Percentiles rank a stretch among this genome's conserved stretches.
phyloP scores from a whole-genome alignment of 2,329 filamentous ascomycete genomes.

The Sporothrix brunneoviolacea region DNA sequence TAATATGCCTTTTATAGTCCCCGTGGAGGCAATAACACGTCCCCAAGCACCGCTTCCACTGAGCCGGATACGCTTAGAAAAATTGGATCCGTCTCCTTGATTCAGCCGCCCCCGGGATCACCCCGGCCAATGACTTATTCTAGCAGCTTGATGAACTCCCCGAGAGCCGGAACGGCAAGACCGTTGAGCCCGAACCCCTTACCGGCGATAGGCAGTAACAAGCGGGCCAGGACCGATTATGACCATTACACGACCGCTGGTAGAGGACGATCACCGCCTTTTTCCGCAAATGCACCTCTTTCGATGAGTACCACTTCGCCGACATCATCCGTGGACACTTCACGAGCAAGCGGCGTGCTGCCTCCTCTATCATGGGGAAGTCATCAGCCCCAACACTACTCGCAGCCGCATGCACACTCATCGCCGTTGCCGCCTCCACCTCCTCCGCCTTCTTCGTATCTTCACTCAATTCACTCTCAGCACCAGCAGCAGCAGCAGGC shows the following conservation, averaged over 20 bases:
- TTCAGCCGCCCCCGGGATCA: constrained; percentile 28
- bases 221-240: constrained; percentile 43
- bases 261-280: constrained; percentile 24
- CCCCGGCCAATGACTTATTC: too few relatives aligned
- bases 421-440: background rate
- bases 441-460: background rate
- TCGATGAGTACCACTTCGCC: constrained; percentile 22
- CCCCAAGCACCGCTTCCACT: constrained; percentile 45
- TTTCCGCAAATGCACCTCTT: too few relatives aligned
- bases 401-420: background rate
- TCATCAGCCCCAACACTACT: too few relatives aligned
- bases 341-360: constrained; percentile 9
- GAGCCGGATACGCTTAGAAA: constrained; percentile 42
- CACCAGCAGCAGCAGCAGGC: constrained; percentile 3
- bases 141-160: too few relatives aligned
- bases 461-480: background rate
- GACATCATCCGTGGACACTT: constrained; percentile 9
- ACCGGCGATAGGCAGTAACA: constrained; percentile 30
- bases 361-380: constrained; percentile 15
- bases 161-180: constrained; percentile 22
- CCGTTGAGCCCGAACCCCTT: constrained; percentile 26
- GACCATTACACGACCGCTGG: constrained; percentile 35
- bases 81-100: constrained; percentile 25
- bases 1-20: too few relatives aligned
- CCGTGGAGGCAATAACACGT: constrained; percentile 51